These are phyloP conservation scores for Apiospora malaysiana DNA, from an alignment of 2,329 filamentous ascomycete species.

Conservation along the genomic window DNA sequence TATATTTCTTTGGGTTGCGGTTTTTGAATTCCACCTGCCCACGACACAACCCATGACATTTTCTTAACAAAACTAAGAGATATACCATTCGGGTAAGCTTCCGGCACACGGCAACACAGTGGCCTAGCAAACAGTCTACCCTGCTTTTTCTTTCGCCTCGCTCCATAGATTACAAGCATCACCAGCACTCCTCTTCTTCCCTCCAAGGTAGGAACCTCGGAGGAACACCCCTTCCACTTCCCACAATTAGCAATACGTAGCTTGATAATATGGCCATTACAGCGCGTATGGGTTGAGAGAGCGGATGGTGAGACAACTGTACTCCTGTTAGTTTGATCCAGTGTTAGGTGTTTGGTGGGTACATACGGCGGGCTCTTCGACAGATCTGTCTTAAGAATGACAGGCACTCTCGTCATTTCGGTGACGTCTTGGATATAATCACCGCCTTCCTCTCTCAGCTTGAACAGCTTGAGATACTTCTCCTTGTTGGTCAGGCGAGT, in stretches of 20 bases:
- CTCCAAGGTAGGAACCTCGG: not conserved
- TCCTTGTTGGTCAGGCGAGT: conserved; percentile 89
- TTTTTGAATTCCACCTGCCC: conserved; percentile 31
- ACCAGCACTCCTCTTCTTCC: not conserved
- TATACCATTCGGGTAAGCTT: conserved; percentile 28
- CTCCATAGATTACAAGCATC: conserved; percentile 16
- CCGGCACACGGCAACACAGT: not conserved
- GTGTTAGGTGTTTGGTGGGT: not conserved
- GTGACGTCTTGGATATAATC: conserved; percentile 98
- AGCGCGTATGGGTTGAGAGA: conserved; percentile 69
- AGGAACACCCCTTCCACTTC: not conserved
- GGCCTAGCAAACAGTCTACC: conserved; percentile 20
- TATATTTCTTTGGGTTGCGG: conserved; percentile 31
- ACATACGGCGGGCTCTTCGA: conserved; percentile 99
- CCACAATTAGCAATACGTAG: not conserved
- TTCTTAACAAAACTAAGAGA: conserved; percentile 36
- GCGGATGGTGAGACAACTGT: conserved; percentile 69
- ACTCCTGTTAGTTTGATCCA: conserved; percentile 43
- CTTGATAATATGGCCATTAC: conserved; percentile 29
- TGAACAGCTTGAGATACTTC: conserved; percentile 91
- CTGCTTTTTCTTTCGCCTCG: not conserved
- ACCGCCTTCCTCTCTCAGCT: conserved; percentile 87
- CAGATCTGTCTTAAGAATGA: conserved; percentile 97
- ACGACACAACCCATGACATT: conserved; percentile 27
- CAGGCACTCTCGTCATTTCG: conserved; percentile 97